phyloP scores from a whole-genome alignment of 1,284 basidiomycete genomes.

The Tylopilus orsonianus region DNA sequence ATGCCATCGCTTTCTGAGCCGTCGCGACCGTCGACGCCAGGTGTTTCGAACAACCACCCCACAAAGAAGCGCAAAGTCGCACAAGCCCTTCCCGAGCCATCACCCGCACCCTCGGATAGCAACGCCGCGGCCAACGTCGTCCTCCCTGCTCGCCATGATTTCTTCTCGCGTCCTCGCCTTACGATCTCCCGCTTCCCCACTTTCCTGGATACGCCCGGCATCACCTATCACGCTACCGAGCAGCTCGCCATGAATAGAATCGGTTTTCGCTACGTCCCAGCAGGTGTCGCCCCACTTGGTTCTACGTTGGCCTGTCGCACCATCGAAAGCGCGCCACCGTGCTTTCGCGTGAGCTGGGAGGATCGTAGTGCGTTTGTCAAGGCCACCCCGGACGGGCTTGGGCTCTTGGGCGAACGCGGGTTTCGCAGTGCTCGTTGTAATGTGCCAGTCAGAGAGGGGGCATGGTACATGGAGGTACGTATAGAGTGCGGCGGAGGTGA shows the following conservation, averaged over 20 bases:
- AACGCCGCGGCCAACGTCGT: conserved; percentile 42
- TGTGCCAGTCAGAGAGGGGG: conserved; percentile 85
- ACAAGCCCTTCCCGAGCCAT: conserved; percentile 37
- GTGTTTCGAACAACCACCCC: conserved; percentile 23
- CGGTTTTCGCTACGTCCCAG: conserved; percentile 79
- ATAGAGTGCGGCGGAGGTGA: conserved; percentile 79
- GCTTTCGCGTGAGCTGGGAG: conserved; percentile 79
- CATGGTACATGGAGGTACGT: conserved; percentile 93
- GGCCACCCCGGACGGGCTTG: conserved; percentile 79
- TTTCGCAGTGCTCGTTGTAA: conserved; percentile 90
- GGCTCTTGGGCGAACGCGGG: conserved; percentile 82
- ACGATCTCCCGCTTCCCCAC: conserved; percentile 69
- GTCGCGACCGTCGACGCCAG: conserved; percentile 38
- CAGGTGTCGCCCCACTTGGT: conserved; percentile 68
- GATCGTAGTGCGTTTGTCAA: conserved; percentile 81
- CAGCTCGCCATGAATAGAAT: conserved; percentile 71
- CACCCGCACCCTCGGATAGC: conserved; percentile 46
- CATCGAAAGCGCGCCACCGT: conserved; percentile 71
- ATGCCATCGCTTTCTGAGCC: conserved; percentile 32
- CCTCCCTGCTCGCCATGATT: conserved; percentile 60
- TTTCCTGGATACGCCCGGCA: conserved; percentile 56
- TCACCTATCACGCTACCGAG: conserved; percentile 64
- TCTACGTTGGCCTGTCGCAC: conserved; percentile 66
- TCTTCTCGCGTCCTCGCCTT: conserved; percentile 63
- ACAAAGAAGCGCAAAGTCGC: conserved; percentile 42